Percentiles rank a stretch among this genome's conserved stretches.
These are phyloP conservation scores for Cyberlindnera meyerae DNA, from an alignment of 805 yeast genomes.

Conservation along the genomic window DNA sequence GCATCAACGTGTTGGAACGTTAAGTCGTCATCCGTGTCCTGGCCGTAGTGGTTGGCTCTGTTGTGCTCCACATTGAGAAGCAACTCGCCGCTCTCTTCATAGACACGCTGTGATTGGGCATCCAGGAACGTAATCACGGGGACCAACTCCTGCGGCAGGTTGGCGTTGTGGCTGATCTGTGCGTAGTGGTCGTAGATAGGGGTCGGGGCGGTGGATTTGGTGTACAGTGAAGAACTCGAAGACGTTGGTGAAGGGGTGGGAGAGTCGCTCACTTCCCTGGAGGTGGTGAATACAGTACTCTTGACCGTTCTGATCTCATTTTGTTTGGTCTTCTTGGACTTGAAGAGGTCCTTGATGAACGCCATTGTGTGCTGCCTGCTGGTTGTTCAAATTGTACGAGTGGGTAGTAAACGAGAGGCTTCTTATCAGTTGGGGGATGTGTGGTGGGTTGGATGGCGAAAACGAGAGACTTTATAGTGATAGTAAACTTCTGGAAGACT, in stretches of 20 bases:
- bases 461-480: no score
- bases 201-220: neutral
- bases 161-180: conserved; percentile 14
- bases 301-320: neutral
- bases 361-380: no score
- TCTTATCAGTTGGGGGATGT: no score
- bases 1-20: conserved; percentile 13
- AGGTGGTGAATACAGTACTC: no score
- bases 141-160: conserved; percentile 56
- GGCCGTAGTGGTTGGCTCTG: conserved; percentile 17
- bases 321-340: conserved; percentile 5
- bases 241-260: no score
- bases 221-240: no score
- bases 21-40: conserved; percentile 24
- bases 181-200: conserved; percentile 12
- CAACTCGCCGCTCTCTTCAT: conserved; percentile 42
- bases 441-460: no score
- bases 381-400: no score
- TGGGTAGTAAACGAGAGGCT: no score
- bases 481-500: no score
- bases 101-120: conserved; percentile 65
- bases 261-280: no score
- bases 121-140: conserved; percentile 68
- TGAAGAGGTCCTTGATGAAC: conserved; percentile 15
- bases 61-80: conserved; percentile 29